phyloP scores from a whole-genome alignment of 2,329 filamentous ascomycete genomes.

The Fusarium beomiforme region DNA sequence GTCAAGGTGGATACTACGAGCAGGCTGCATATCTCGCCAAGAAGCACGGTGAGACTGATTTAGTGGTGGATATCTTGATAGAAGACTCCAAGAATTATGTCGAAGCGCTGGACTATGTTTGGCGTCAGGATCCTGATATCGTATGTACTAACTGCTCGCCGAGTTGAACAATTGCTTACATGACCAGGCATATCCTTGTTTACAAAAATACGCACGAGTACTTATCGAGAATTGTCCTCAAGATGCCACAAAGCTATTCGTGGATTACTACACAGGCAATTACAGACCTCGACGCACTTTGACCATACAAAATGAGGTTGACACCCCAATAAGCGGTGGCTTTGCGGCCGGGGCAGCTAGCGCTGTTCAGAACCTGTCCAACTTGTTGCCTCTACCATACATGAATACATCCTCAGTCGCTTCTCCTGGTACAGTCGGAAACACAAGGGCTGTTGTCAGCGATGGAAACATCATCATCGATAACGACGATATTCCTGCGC shows the following conservation, averaged over 20 bases:
- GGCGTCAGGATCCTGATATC: conserved; percentile 81
- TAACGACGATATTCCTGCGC: conserved; percentile 55
- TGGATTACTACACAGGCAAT: conserved; percentile 91
- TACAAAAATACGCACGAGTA: conserved; percentile 96
- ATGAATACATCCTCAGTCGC: conserved; percentile 73
- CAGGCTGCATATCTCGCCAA: conserved; percentile 96
- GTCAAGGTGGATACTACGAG: conserved; percentile 95
- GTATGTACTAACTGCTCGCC: conserved; percentile 58
- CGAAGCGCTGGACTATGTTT: conserved; percentile 91
- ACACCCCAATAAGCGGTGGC: conserved; percentile 53
- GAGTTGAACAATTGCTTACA: conserved; percentile 44
- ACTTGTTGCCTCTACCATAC: conserved; percentile 84
- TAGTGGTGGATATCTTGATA: conserved; percentile 95
- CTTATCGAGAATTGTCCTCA: conserved; percentile 86
- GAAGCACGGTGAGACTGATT: conserved; percentile 90
- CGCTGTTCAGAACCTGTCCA: conserved; percentile 86
- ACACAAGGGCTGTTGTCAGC: conserved; percentile 59
- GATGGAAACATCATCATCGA: conserved; percentile 64
- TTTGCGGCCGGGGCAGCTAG: conserved; percentile 71
- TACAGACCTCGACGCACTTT: conserved; percentile 78
- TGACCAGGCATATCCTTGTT: conserved; percentile 78
- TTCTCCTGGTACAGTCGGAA: conserved; percentile 62
- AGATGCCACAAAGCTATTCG: conserved; percentile 86
- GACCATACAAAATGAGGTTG: conserved; percentile 48
- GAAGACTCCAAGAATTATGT: conserved; percentile 93